Percentiles rank a stretch among this genome's conserved stretches.
Evolutionary conservation across 805 yeast genomes (phyloP).

Genomic region (Myxozyma kluyveri): DNA sequence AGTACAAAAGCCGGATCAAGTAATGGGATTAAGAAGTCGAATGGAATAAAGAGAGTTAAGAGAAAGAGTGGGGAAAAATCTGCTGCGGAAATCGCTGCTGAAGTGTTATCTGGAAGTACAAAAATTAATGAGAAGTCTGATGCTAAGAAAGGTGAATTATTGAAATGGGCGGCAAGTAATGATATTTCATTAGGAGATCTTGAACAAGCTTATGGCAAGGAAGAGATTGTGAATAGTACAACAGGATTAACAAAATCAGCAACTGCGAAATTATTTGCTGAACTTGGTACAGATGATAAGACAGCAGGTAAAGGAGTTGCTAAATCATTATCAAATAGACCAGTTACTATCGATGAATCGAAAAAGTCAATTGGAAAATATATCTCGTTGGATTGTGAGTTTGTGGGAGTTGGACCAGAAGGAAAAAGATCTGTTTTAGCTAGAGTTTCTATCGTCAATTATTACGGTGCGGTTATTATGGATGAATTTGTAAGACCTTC

Average conservation of each 20-base stretch:
- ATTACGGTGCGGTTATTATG: conserved; percentile 64
- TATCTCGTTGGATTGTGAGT: conserved; percentile 87
- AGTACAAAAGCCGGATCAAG: conserved; percentile 3
- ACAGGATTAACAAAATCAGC: conserved; percentile 8
- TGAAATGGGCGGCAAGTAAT: conserved; percentile 36
- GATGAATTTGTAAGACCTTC: conserved; percentile 76
- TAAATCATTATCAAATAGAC: conserved; percentile 13
- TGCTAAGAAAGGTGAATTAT: conserved; percentile 3
- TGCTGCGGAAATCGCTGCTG: conserved; percentile 3
- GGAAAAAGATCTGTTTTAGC: conserved; percentile 71
- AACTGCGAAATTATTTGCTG: conserved; percentile 21
- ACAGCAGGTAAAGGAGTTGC: neutral
- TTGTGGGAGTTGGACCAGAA: conserved; percentile 83
- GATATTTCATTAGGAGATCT: conserved; percentile 34
- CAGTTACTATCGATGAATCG: conserved; percentile 22
- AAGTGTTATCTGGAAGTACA: neutral
- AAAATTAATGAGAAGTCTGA: neutral
- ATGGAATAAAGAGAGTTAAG: neutral
- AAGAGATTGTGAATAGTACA: conserved; percentile 3
- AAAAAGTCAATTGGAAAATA: conserved; percentile 58
- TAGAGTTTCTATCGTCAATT: conserved; percentile 83
- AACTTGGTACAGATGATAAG: conserved; percentile 7
- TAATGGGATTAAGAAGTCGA: neutral
- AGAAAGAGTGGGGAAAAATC: neutral
- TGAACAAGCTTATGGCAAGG: conserved; percentile 29